Percentiles rank a stretch among this genome's conserved stretches.
Conservation (phyloP, 148 eudicot genomes). For the Agrostemma githago region DNA sequence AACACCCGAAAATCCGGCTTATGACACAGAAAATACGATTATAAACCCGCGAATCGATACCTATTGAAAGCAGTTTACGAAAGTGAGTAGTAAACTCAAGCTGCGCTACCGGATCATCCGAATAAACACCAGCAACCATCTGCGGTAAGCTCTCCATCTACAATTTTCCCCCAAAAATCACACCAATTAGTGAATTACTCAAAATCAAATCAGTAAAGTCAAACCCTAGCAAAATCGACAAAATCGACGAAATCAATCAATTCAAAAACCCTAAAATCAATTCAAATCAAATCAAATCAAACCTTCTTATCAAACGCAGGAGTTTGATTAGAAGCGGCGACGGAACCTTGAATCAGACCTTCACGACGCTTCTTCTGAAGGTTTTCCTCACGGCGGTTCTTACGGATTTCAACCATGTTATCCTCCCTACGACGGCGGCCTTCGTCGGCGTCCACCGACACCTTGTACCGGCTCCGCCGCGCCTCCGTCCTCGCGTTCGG, state of each 20-base stretch:
- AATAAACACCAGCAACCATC: constrained; percentile 13
- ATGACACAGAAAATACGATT: neutral
- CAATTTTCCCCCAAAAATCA: constrained; percentile 18
- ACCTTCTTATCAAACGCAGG: constrained; percentile 50
- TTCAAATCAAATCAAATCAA: no score
- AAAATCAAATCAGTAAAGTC: neutral
- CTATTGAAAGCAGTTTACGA: constrained; percentile 9
- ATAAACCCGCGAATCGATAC: neutral
- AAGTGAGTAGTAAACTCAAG: constrained; percentile 5
- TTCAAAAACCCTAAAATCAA: neutral
- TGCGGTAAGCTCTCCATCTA: constrained; percentile 10
- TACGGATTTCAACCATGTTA: constrained; percentile 76
- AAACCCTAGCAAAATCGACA: neutral
- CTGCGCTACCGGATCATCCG: constrained; percentile 8
- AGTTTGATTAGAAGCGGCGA: constrained; percentile 33
- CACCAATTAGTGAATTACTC: neutral
- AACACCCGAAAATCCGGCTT: no score
- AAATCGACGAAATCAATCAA: neutral
- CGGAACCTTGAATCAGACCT: constrained; percentile 36
- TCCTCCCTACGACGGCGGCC: constrained; percentile 69
- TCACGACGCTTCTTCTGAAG: constrained; percentile 85
- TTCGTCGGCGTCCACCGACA: constrained; percentile 79
- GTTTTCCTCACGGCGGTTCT: constrained; percentile 67
- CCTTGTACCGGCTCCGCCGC: constrained; percentile 76
- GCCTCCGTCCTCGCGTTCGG: constrained; percentile 66